Evolutionary conservation across 164 flowering plant species (phyloP).

Genomic region (Vitis rotundifolia): DNA sequence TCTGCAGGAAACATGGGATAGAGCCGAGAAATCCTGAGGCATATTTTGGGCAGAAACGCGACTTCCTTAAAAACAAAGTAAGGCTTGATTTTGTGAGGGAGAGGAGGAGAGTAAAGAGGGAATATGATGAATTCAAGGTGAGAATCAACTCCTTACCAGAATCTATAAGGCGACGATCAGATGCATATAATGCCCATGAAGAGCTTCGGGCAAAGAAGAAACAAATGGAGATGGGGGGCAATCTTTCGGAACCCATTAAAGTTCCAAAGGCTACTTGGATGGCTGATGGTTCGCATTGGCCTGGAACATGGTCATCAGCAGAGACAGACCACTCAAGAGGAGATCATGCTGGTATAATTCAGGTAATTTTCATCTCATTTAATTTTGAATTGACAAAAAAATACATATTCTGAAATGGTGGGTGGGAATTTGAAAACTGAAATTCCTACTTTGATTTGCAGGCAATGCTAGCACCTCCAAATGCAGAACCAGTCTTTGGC

Average conservation of each 20-base stretch:
- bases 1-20: conserved; percentile 77
- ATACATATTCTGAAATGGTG: no score
- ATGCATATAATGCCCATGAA: conserved; percentile 80
- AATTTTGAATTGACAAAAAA: neutral
- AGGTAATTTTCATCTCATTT: conserved; percentile 44
- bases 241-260: conserved; percentile 45
- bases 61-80: conserved; percentile 78
- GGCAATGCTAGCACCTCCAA: conserved; percentile 90
- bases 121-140: conserved; percentile 94
- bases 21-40: conserved; percentile 88
- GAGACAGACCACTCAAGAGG: conserved; percentile 78
- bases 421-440: neutral
- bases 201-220: conserved; percentile 72
- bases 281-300: conserved; percentile 95
- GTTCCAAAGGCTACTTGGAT: conserved; percentile 92
- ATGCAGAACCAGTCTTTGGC: conserved; percentile 58
- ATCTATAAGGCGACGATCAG: conserved; percentile 82
- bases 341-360: conserved; percentile 88
- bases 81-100: conserved; percentile 84
- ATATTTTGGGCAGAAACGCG: conserved; percentile 78
- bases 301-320: conserved; percentile 81
- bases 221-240: conserved; percentile 58
- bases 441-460: conserved; percentile 13
- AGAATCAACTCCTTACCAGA: conserved; percentile 85
- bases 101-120: conserved; percentile 80